Percentiles rank a stretch among this genome's conserved stretches.
Evolutionary conservation across 78 protist genomes (phyloP).

Genomic region (Chrysochromulina parva): DNA sequence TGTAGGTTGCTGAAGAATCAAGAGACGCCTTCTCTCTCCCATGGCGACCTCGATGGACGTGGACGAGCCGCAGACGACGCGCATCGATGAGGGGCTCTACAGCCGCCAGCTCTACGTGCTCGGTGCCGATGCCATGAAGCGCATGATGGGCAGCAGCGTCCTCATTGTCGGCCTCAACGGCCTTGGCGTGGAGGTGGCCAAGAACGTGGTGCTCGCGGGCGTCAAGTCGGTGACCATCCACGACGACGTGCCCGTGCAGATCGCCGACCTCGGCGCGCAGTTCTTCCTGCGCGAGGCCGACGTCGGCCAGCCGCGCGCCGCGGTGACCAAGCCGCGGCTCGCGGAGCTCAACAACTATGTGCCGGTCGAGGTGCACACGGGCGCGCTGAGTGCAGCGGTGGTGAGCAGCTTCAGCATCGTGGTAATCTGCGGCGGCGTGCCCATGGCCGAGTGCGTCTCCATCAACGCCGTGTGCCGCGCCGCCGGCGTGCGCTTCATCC

Average conservation of each 20-base stretch:
- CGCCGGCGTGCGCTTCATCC: slow-evolving; percentile 50
- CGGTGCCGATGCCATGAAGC: slow-evolving; percentile 80
- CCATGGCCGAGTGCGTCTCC: slow-evolving; percentile 44
- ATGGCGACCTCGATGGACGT: background rate
- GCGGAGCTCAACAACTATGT: slow-evolving; percentile 91
- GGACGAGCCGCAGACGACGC: background rate
- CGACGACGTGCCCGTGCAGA: slow-evolving; percentile 62
- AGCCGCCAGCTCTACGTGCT: slow-evolving; percentile 75
- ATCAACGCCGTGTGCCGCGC: slow-evolving; percentile 69
- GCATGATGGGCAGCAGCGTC: slow-evolving; percentile 53
- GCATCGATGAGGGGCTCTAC: slow-evolving; percentile 73
- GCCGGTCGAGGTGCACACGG: slow-evolving; percentile 39
- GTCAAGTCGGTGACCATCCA: slow-evolving; percentile 88
- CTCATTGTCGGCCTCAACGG: slow-evolving; percentile 90
- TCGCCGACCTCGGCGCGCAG: slow-evolving; percentile 80
- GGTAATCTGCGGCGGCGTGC: background rate
- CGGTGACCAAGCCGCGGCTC: slow-evolving; percentile 47
- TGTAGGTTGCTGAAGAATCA: no score
- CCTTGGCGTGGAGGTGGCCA: slow-evolving; percentile 96
- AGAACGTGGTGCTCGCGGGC: slow-evolving; percentile 97
- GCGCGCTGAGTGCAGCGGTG: slow-evolving; percentile 46
- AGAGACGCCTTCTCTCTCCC: no score
- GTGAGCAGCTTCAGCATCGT: slow-evolving; percentile 55
- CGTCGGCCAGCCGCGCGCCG: slow-evolving; percentile 81
- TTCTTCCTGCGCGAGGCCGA: slow-evolving; percentile 84